These are phyloP conservation scores for Aegilops tauschii DNA, from an alignment of 176 grass and related monocot species.

Conservation along the genomic window DNA sequence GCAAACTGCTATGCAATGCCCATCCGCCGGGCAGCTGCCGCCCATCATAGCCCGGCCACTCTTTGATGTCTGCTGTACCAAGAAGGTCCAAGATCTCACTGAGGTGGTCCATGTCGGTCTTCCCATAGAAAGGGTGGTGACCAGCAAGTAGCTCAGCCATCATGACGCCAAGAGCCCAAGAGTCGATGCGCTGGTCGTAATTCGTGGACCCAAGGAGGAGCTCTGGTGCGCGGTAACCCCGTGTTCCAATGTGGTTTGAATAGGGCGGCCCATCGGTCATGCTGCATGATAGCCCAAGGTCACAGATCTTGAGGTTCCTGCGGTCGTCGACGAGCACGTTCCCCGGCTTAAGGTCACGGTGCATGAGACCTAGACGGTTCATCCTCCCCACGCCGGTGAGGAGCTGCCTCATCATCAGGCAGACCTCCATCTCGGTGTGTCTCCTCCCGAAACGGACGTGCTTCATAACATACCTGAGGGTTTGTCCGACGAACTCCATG, in stretches of 20 bases:
- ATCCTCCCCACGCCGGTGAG: neutral
- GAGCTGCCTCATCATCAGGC: neutral
- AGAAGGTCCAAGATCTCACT: neutral
- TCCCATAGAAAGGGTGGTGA: neutral
- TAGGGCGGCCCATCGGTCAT: neutral
- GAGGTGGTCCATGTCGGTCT: neutral
- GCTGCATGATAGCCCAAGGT: neutral
- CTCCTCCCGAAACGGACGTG: neutral
- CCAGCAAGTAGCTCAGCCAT: neutral
- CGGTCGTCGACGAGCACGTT: neutral
- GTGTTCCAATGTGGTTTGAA: neutral
- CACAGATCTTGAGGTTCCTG: neutral
- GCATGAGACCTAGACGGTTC: neutral
- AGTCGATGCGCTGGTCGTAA: neutral
- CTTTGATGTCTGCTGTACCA: neutral
- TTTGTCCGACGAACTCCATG: neutral
- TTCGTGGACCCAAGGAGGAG: neutral
- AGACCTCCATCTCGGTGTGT: neutral
- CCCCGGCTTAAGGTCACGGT: neutral
- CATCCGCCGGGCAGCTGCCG: neutral
- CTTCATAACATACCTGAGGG: neutral
- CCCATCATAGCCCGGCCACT: neutral
- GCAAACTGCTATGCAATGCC: neutral
- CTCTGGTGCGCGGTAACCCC: neutral
- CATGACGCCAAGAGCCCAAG: neutral